Conservation (phyloP, 164 flowering plant species). For the Macadamia tetraphylla region DNA sequence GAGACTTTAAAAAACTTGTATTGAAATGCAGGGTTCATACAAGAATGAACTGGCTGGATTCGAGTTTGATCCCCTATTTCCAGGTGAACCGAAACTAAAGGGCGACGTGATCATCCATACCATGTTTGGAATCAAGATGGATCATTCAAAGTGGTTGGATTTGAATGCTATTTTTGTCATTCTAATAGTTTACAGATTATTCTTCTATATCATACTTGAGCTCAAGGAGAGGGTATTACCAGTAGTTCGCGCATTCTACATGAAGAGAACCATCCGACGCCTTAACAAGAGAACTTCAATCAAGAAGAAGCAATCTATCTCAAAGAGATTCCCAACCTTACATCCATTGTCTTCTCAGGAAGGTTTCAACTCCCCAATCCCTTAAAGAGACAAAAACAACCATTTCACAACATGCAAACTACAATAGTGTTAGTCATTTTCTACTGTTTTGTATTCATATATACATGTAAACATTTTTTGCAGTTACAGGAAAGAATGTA, state of each 20-base stretch:
- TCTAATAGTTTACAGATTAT: conserved; percentile 40
- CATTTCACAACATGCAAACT: not conserved
- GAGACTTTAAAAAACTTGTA: not conserved
- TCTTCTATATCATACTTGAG: conserved; percentile 57
- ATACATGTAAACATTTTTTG: no score
- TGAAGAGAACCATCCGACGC: conserved; percentile 34
- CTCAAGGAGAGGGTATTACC: conserved; percentile 55
- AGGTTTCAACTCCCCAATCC: conserved; percentile 65
- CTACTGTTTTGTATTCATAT: no score
- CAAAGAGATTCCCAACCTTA: conserved; percentile 31
- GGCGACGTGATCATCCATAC: conserved; percentile 39
- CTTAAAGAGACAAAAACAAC: conserved; percentile 6
- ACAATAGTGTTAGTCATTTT: no score
- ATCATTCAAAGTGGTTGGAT: conserved; percentile 75
- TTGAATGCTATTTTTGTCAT: conserved; percentile 32
- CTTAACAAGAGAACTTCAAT: conserved; percentile 61
- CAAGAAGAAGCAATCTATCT: conserved; percentile 29
- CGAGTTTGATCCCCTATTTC: conserved; percentile 47
- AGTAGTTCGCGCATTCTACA: conserved; percentile 30
- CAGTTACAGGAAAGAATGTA: no score
- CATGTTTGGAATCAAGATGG: conserved; percentile 30
- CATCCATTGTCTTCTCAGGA: conserved; percentile 59
- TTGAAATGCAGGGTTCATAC: conserved; percentile 47
- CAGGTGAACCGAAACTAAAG: conserved; percentile 47
- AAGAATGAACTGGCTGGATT: conserved; percentile 72